phyloP scores from a whole-genome alignment of 208 protist species.

The Leishmania gerbilli region DNA sequence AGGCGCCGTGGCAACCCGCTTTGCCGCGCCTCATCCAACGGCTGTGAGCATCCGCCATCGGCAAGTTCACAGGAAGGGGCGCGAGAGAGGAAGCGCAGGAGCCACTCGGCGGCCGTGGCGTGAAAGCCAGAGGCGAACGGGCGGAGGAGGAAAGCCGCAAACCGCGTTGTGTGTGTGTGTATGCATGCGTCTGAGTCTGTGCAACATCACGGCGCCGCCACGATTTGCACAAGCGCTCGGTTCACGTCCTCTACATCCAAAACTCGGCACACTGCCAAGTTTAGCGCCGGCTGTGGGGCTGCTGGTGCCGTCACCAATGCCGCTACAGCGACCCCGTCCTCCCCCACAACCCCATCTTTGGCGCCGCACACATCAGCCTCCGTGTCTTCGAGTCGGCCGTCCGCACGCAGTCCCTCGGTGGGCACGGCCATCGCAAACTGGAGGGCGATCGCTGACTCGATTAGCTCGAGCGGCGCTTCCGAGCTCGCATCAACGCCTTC shows the following conservation, averaged over 20 bases:
- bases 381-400: background rate
- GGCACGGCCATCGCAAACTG: slow-evolving; percentile 28
- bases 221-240: slow-evolving; percentile 21
- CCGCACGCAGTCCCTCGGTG: slow-evolving; percentile 9
- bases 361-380: background rate
- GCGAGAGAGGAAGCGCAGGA: background rate
- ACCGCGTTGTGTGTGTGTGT: background rate
- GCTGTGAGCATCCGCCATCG: background rate
- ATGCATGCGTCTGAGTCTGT: background rate
- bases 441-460: slow-evolving; percentile 18
- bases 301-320: background rate
- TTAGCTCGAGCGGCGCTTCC: slow-evolving; percentile 12
- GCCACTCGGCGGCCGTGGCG: background rate
- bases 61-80: background rate
- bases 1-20: background rate
- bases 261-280: slow-evolving; percentile 31
- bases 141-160: background rate
- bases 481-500: background rate
- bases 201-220: slow-evolving; percentile 3
- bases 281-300: slow-evolving; percentile 13
- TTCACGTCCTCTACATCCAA: slow-evolving; percentile 34
- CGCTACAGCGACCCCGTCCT: background rate
- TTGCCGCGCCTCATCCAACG: background rate
- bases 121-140: background rate
- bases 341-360: background rate